Conservation (phyloP, 306 rosid species). For the Vigna hirtella region DNA sequence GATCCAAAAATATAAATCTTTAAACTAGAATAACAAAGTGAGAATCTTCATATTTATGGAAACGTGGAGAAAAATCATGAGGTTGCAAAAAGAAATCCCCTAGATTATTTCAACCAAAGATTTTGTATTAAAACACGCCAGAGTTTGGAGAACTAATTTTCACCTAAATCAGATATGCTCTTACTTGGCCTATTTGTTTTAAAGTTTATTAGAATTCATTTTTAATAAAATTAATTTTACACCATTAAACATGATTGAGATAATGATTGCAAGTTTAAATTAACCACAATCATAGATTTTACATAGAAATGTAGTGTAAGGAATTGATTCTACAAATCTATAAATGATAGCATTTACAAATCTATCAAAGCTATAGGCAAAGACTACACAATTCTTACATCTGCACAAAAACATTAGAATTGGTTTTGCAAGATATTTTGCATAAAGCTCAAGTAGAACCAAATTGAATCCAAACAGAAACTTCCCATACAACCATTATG, state of each 20-base stretch:
- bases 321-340: neutral
- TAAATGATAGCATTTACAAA: neutral
- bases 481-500: neutral
- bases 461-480: neutral
- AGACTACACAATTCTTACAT: no score
- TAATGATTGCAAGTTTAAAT: neutral
- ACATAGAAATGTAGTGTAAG: neutral
- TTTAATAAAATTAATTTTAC: neutral
- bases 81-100: no score
- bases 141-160: neutral
- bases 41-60: no score
- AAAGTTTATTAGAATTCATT: neutral
- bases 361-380: no score
- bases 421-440: neutral
- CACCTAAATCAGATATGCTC: neutral
- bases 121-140: neutral
- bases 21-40: no score
- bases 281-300: neutral
- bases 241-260: neutral
- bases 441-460: constrained; percentile 2
- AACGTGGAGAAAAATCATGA: no score
- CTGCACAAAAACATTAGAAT: neutral
- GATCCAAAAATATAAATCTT: no score
- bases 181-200: neutral
- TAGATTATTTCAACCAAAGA: neutral